Conservation (phyloP, 192 early-diverging fungal species). For the Mortierella antarctica region DNA sequence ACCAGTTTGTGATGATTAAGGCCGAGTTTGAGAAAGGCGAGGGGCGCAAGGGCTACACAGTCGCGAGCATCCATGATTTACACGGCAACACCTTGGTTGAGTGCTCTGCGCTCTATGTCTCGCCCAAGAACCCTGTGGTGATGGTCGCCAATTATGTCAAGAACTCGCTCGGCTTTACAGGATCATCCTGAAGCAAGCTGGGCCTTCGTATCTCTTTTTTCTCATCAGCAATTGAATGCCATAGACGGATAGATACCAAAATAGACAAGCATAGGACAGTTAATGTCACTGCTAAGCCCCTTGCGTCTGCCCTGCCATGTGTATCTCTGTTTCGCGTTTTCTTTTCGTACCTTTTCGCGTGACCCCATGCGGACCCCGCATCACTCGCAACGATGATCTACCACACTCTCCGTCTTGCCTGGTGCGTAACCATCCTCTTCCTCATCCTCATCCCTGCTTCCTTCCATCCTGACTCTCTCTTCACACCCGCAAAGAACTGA, state of each 20-base stretch:
- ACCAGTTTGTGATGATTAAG: slow-evolving; percentile 70
- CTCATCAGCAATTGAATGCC: no score
- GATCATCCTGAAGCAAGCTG: background rate
- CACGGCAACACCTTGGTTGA: slow-evolving; percentile 36
- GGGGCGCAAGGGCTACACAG: slow-evolving; percentile 73
- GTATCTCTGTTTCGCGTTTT: no score
- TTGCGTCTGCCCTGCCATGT: no score
- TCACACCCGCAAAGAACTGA: background rate
- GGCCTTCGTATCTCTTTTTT: no score
- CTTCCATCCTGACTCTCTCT: background rate
- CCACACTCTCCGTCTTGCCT: no score
- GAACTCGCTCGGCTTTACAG: slow-evolving; percentile 36
- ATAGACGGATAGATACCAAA: no score
- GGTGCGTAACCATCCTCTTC: no score
- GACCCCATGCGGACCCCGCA: no score
- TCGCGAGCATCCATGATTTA: slow-evolving; percentile 32
- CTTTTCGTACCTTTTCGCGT: no score
- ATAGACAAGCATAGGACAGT: no score
- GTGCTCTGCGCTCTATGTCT: slow-evolving; percentile 39
- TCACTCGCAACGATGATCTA: no score
- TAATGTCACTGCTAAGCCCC: no score
- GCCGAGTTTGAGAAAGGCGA: slow-evolving; percentile 69
- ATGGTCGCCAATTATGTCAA: slow-evolving; percentile 50
- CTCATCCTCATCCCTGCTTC: background rate
- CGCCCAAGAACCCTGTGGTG: slow-evolving; percentile 43